These are phyloP conservation scores for Populus euphratica DNA, from an alignment of 345 rosid genomes.

Conservation along the genomic window DNA sequence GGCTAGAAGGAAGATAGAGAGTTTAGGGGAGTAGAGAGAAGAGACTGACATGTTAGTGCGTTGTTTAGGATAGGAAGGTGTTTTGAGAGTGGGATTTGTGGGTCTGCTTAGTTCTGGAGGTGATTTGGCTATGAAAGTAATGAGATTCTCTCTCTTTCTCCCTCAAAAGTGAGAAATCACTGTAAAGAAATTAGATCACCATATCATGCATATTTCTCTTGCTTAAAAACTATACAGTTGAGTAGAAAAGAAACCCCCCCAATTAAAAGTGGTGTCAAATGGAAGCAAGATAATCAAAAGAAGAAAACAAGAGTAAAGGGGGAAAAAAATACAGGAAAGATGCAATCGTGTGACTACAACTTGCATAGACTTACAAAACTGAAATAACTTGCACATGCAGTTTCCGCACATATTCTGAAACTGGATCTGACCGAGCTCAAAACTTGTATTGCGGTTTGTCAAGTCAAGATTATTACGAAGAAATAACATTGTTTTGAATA, in stretches of 20 bases:
- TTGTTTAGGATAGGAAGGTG: neutral
- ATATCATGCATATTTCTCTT: neutral
- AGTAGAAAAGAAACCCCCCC: neutral
- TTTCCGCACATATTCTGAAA: neutral
- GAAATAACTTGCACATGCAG: neutral
- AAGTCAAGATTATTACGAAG: too few species aligned
- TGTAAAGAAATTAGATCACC: neutral
- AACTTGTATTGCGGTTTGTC: too few species aligned
- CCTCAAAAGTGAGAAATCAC: neutral
- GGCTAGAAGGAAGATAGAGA: conserved; percentile 22
- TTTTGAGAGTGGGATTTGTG: conserved; percentile 3
- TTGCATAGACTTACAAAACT: neutral
- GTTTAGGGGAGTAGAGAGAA: conserved; percentile 25
- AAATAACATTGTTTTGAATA: too few species aligned
- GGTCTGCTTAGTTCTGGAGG: neutral
- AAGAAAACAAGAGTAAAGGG: neutral
- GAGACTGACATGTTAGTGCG: conserved; percentile 1
- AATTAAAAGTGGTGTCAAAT: neutral
- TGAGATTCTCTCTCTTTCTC: neutral
- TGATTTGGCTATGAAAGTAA: conserved; percentile 11
- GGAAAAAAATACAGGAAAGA: neutral
- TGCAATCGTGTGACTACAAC: neutral
- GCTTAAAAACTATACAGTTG: neutral
- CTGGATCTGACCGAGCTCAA: too few species aligned
- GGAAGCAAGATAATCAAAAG: neutral